phyloP scores from a whole-genome alignment of 805 yeast species.

The Saccharomyces eubayanus region DNA sequence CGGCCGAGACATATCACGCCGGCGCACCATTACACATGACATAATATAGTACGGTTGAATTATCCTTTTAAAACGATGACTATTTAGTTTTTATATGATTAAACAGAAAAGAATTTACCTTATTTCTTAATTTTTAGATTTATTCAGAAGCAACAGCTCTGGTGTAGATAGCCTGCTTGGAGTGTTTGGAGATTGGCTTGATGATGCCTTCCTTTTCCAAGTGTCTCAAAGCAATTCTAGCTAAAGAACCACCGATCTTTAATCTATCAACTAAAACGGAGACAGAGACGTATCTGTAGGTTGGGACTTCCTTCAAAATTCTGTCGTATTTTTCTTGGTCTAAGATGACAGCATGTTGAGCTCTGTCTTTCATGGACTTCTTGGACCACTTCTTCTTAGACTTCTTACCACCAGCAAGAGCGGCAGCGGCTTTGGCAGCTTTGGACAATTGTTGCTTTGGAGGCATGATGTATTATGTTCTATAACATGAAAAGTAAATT shows the following conservation, averaged over 20 bases:
- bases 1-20: not conserved
- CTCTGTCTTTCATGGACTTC: conserved; percentile 99
- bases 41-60: not conserved
- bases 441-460: conserved; percentile 98
- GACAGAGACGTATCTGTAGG: conserved; percentile 96
- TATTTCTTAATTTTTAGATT: conserved; percentile 17
- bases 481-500: not conserved
- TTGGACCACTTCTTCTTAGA: conserved; percentile 99
- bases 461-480: conserved; percentile 60
- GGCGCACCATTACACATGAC: not conserved
- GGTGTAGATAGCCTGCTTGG: conserved; percentile 95
- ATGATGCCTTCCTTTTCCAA: conserved; percentile 92
- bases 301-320: conserved; percentile 97
- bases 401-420: conserved; percentile 99
- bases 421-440: conserved; percentile 99
- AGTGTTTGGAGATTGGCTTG: conserved; percentile 88
- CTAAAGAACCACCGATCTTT: conserved; percentile 98
- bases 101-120: not conserved
- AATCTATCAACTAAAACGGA: conserved; percentile 98
- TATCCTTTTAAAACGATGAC: not conserved
- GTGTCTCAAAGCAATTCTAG: conserved; percentile 95
- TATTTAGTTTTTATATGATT: not conserved
- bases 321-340: conserved; percentile 99
- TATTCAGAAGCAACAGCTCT: conserved; percentile 63
- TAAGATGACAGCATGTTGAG: conserved; percentile 92